phyloP scores from a whole-genome alignment of 2,329 filamentous ascomycete species.

The Aspergillus brunneoviolaceus region DNA sequence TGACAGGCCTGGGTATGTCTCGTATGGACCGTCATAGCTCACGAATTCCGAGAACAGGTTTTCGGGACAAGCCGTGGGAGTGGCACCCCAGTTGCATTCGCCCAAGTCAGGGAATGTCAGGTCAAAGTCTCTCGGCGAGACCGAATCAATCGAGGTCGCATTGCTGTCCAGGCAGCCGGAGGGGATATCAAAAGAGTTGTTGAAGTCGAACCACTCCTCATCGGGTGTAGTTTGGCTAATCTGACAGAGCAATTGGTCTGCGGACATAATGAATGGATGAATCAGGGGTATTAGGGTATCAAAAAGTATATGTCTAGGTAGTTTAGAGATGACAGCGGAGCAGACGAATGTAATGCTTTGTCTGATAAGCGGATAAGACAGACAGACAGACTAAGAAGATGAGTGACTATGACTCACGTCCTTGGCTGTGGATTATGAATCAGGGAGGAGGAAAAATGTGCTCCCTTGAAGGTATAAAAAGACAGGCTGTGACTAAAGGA shows the following conservation, averaged over 20 bases:
- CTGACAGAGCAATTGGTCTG: conserved; percentile 27
- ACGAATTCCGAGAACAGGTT: conserved; percentile 26
- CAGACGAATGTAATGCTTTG: background rate
- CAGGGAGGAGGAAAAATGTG: background rate
- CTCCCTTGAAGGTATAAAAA: background rate
- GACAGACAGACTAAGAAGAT: background rate
- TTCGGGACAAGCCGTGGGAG: conserved; percentile 20
- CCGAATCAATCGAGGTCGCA: conserved; percentile 30
- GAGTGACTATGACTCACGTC: conserved; percentile 3
- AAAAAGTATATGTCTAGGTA: background rate
- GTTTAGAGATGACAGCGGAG: conserved; percentile 4
- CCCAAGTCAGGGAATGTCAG: conserved; percentile 27
- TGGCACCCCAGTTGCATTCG: conserved; percentile 23
- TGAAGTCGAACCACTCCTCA: conserved; percentile 36
- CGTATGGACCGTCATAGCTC: conserved; percentile 23
- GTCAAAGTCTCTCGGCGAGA: conserved; percentile 31
- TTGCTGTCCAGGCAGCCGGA: conserved; percentile 29
- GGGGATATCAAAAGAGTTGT: conserved; percentile 34
- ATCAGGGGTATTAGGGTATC: background rate
- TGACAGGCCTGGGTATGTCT: conserved; percentile 18
- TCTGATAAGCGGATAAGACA: conserved; percentile 6
- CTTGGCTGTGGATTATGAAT: background rate
- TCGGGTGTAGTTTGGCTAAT: conserved; percentile 21
- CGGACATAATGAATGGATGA: conserved; percentile 24
- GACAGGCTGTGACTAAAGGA: conserved; percentile 1